Evolutionary conservation across 805 yeast genomes (phyloP), one percentile per base, ranked within the genome.

Genomic region (Ogataea minuta): DNA sequence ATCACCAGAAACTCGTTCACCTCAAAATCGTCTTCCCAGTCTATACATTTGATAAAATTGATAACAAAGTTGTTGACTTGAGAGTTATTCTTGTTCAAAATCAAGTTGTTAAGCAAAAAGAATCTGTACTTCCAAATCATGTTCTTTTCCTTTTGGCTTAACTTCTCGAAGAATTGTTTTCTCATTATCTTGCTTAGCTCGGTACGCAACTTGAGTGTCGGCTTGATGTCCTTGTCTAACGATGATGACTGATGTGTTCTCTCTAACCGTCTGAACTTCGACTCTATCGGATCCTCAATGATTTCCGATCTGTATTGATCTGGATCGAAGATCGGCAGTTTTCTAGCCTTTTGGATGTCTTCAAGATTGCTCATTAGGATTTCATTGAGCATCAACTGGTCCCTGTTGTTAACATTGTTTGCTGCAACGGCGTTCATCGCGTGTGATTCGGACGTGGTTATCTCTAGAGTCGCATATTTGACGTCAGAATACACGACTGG

Each of bases 101-200:
- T 54, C 23, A 63, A 48, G 50, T 79, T 79, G 37, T 80, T 74
- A n/a, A 84, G 67, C 13, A 85, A 63, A 60, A 81, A 90, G 63
- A 85, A 93, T 38, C 98, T 66, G 62, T 84, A 91, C 60, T 84
- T 86, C 97, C 98, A 91, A 8, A 91, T 72, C 54, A 88, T 63
- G 48, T 88, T 87, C 65, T 84, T 87, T 50, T 91, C 96, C 55
- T 82, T 80, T 36, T 84, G 90, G 5, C 82, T 74, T 32, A 93
- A 67, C 49, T 80, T 84, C 37, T 85, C 85, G 30, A 87, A 91
- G 4, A 96, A 89, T 3, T 96, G 90, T 54, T 81, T 86, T 16
- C 70, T 68, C 36, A 91, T 67, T 4, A 90, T 86, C 31, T 67
- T 70, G 41, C 76, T 71, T 38, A 91, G 70, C 48, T 85, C 84